A percentile compares a stretch with the other conserved stretches of the same genome.
These are phyloP conservation scores for Metschnikowia vanudenii DNA, from an alignment of 805 yeast species.

Conservation along the genomic window DNA sequence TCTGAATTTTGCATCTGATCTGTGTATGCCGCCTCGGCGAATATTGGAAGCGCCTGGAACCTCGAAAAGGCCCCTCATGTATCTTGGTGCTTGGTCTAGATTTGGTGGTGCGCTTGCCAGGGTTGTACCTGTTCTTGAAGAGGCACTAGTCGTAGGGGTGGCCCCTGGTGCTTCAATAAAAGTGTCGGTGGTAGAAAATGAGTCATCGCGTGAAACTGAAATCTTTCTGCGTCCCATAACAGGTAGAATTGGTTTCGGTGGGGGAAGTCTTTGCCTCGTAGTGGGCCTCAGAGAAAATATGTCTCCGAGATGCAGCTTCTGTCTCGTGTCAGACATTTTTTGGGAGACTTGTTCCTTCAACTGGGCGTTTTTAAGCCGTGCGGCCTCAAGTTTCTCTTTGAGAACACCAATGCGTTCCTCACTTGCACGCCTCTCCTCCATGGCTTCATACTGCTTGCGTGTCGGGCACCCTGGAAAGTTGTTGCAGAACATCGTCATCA, in stretches of 20 bases:
- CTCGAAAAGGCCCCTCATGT: constrained; percentile 39
- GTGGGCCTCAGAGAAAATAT: constrained; percentile 2
- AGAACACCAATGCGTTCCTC: constrained; percentile 25
- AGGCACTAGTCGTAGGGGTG: neutral
- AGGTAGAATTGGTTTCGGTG: neutral
- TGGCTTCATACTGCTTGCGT: constrained; percentile 32
- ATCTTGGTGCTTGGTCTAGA: constrained; percentile 44
- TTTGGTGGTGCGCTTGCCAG: constrained; percentile 29
- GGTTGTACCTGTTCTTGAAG: neutral
- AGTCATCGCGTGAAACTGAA: constrained; percentile 25
- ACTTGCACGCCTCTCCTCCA: constrained; percentile 23
- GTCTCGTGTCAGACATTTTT: constrained; percentile 5
- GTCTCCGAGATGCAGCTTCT: constrained; percentile 4
- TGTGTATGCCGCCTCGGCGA: constrained; percentile 4
- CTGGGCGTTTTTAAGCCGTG: constrained; percentile 23
- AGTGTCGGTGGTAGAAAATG: constrained; percentile 28
- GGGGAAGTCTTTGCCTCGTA: neutral
- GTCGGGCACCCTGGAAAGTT: constrained; percentile 55
- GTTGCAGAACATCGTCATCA: constrained; percentile 86
- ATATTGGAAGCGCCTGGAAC: constrained; percentile 13
- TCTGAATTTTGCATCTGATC: neutral
- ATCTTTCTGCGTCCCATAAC: constrained; percentile 3
- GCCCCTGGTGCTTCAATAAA: constrained; percentile 27
- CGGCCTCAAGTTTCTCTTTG: constrained; percentile 19
- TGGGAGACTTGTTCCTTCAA: constrained; percentile 13